Percentiles rank a stretch among this genome's conserved stretches.
Conservation (phyloP, 1,284 basidiomycete species). For the Sporisorium iseilematis-ciliati region DNA sequence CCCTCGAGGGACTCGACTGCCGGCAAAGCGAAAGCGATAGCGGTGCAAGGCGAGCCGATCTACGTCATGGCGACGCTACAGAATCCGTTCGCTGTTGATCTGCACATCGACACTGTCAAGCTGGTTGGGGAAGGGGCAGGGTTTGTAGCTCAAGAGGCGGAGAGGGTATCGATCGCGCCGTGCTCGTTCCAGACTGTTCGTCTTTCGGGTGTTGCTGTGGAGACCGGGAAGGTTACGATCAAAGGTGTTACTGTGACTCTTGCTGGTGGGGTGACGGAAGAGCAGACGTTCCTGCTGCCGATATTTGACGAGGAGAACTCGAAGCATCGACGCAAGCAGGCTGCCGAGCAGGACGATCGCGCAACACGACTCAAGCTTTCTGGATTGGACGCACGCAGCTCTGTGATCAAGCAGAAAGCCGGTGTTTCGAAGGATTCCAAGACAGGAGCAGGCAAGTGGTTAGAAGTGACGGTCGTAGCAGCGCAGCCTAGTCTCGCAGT, state of each 20-base stretch:
- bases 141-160: slow-evolving; percentile 74
- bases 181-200: slow-evolving; percentile 80
- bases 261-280: slow-evolving; percentile 76
- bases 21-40: slow-evolving; percentile 73
- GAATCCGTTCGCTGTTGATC: slow-evolving; percentile 90
- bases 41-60: slow-evolving; percentile 85
- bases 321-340: slow-evolving; percentile 75
- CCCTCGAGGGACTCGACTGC: slow-evolving; percentile 5
- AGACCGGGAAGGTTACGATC: slow-evolving; percentile 78
- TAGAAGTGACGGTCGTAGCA: slow-evolving; percentile 83
- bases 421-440: background rate
- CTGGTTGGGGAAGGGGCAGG: slow-evolving; percentile 84
- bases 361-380: slow-evolving; percentile 79
- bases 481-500: slow-evolving; percentile 88
- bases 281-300: slow-evolving; percentile 80
- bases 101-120: slow-evolving; percentile 83
- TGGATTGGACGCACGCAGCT: slow-evolving; percentile 76
- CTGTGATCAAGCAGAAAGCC: slow-evolving; percentile 37
- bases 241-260: slow-evolving; percentile 84
- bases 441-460: slow-evolving; percentile 25
- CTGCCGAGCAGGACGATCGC: slow-evolving; percentile 74
- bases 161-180: slow-evolving; percentile 77
- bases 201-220: slow-evolving; percentile 78
- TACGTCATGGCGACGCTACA: slow-evolving; percentile 86
- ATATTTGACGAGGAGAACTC: slow-evolving; percentile 80